Evolutionary conservation across 1,139 yeast genomes (phyloP), one percentile per base, ranked within the genome.

Genomic region (Ogataea hybrid): DNA sequence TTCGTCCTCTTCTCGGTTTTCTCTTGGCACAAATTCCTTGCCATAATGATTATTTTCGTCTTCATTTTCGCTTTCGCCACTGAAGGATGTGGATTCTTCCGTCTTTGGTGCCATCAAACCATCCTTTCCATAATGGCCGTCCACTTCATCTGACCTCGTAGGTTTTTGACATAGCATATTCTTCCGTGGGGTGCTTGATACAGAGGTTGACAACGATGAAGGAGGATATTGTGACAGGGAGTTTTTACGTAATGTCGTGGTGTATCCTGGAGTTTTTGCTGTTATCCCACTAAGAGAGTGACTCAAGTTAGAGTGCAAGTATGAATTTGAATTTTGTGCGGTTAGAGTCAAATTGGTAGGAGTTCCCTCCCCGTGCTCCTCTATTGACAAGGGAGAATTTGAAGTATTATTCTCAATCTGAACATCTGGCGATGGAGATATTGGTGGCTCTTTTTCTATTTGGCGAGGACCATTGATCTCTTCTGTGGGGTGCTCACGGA

Each of bases 191-290:
- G 53, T 44, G 22, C 42, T 34, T 3, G 50, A 43, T 9, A 45
- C 31, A 22, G 47, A 41, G 12, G 45, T 12, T 6, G 50, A 40
- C 11, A 45, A 29, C 6, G 54, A 41, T 11, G 66, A 59, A 31
- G 65, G 65, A 6, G 67, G 65, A 31, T 59, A 56, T 42, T 58
- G 62, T 11, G 64, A 56, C 8, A 61, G 49, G 3, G 67, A 62
- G 22, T 53, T 54, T 11, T 60, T 56, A 43, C 67, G 55, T 21
- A 54, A 43, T 12, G 57, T 39, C 1, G 53, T 49, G 2, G 51
- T 47, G 34, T 49, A 48, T 36, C 41, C 45, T 28, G 51, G 48
- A 15, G 35, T 40, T 8, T 41, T 25, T 9, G 38, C 8, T 5
- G 40, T 32, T 22, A 32, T 20, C 17, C 41, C 12, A n/a, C n/a